Conservation (phyloP, 1,284 basidiomycete species). For the Ustilago esculenta region DNA sequence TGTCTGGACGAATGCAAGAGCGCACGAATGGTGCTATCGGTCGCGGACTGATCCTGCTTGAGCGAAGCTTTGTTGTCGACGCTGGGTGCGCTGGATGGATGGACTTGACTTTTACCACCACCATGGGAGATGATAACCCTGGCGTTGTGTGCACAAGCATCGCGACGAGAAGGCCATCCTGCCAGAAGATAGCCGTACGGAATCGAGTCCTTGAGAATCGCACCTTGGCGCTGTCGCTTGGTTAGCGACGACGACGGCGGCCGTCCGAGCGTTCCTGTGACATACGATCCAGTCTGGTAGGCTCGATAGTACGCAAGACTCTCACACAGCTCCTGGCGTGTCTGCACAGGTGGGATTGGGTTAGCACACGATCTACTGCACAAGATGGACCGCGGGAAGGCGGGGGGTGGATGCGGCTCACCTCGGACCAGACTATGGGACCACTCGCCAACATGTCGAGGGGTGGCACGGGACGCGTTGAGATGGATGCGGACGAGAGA, state of each 20-base stretch:
- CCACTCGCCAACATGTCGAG: constrained; percentile 13
- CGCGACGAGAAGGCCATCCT: constrained; percentile 43
- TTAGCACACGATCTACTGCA: too few relatives aligned
- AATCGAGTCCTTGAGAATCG: constrained; percentile 20
- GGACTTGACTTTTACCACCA: constrained; percentile 30
- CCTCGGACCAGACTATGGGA: constrained; percentile 41
- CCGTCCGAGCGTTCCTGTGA: constrained; percentile 5
- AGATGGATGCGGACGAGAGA: neutral
- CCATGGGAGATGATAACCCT: constrained; percentile 54
- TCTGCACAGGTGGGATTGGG: constrained; percentile 1
- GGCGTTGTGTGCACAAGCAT: constrained; percentile 37
- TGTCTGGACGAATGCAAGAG: constrained; percentile 36
- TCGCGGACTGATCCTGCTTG: constrained; percentile 38
- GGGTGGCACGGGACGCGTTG: neutral
- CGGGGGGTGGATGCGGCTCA: neutral
- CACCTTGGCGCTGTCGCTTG: neutral
- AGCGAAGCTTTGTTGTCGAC: constrained; percentile 15
- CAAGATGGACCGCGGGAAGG: too few relatives aligned
- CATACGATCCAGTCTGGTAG: constrained; percentile 49
- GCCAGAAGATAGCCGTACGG: constrained; percentile 51
- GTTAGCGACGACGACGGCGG: constrained; percentile 5
- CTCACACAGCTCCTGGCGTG: constrained; percentile 53
- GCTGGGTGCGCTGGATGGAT: neutral
- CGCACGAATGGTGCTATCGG: constrained; percentile 31
- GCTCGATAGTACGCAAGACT: constrained; percentile 51